Percentiles rank a stretch among this genome's conserved stretches.
These are phyloP conservation scores for Ichthyophthirius multifiliis DNA, from an alignment of 169 alveolate species.

Conservation along the genomic window DNA sequence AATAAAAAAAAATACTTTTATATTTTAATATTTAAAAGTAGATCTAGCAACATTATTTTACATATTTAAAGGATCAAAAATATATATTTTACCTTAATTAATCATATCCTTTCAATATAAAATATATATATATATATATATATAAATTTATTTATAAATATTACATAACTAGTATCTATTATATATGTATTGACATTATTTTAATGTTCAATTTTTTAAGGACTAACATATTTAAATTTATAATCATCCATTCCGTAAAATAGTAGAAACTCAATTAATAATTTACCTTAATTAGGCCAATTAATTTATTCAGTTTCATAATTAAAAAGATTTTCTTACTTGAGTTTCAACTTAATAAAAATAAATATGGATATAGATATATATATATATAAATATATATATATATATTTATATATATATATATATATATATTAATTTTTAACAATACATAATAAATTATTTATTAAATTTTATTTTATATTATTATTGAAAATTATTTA, in stretches of 20 bases:
- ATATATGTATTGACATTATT: neutral
- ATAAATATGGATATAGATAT: too few relatives aligned
- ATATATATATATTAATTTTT: too few relatives aligned
- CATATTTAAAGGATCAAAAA: neutral
- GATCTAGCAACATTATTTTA: neutral
- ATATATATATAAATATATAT: too few relatives aligned
- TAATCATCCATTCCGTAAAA: conserved; percentile 60
- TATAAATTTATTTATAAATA: neutral
- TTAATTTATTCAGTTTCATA: conserved; percentile 18
- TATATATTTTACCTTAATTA: neutral
- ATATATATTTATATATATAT: too few relatives aligned
- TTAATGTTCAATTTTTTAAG: neutral
- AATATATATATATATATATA: neutral
- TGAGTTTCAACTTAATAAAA: too few relatives aligned
- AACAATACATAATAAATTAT: too few relatives aligned
- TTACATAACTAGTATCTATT: neutral
- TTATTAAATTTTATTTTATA: too few relatives aligned
- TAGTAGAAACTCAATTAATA: conserved; percentile 59
- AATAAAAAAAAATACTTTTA: neutral
- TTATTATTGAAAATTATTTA: neutral
- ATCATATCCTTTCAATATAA: neutral
- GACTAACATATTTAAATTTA: neutral
- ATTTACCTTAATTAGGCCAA: conserved; percentile 47
- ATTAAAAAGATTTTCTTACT: neutral
- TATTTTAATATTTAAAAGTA: neutral